Evolutionary conservation across 208 protist genomes (phyloP), one percentile per base, ranked within the genome.

Genomic region (Crithidia expoeki): DNA sequence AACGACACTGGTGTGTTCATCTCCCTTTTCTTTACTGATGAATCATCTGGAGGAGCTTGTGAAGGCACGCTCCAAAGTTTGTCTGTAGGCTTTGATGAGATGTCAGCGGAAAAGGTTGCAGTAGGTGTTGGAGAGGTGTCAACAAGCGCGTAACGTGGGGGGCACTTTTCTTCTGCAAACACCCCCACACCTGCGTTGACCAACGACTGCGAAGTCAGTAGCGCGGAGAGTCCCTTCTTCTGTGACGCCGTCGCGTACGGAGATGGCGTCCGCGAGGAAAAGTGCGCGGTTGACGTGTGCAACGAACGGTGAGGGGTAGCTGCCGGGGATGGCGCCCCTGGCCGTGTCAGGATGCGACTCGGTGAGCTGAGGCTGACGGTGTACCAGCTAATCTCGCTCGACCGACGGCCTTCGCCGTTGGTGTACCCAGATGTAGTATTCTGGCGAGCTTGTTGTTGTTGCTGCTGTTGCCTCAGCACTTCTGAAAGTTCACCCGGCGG

Each of bases 341-440:
- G 58, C 5, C 58, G 58, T 1, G 16, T 2, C 25, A 63, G 14
- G 21, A 19, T 2, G 2, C 17, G 42, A 44, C 12, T 52, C 3
- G 57, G 34, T 2, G 58, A 63, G 27, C 27, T 27, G 23, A 63
- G 6, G 58, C 42, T 51, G 27, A 4, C 27, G 40, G 58, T 44
- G 36, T 23, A 51, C 58, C 58, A 50, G 42, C 58, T 63, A 17
- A 32, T 23, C 10, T 63, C 58, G 19, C 58, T 63, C 0, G 42
- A 51, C 23, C n/a, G 40, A 12, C 42, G 58, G 5, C 58, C 36
- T 6, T 33, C n/a, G 28, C 17, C 19, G 53, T 17, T 1, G 28
- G 1, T 17, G 19, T 11, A 30, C 2, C 50, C 23, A 34, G n/a
- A n/a, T n/a, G n/a, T n/a, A n/a, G n/a, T n/a, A n/a, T n/a, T n/a